These are phyloP conservation scores for Centaurea solstitialis DNA, from an alignment of 129 eudicot species.

Conservation along the genomic window DNA sequence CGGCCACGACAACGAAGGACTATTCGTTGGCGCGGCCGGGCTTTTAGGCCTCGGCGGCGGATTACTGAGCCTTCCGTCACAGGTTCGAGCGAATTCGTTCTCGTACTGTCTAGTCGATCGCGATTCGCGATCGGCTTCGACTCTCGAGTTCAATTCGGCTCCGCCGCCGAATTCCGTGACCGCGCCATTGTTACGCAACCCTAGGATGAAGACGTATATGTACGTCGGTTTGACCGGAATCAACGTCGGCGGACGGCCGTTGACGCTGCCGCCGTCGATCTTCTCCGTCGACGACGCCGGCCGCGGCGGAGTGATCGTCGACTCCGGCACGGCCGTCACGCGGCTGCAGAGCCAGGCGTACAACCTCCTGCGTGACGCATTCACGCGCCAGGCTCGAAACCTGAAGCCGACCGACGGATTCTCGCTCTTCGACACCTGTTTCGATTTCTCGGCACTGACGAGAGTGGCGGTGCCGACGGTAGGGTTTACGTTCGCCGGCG, in stretches of 20 bases:
- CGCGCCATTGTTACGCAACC: conserved; percentile 54
- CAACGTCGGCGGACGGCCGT: conserved; percentile 54
- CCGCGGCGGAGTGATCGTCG: conserved; percentile 72
- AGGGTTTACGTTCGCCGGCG: conserved; percentile 60
- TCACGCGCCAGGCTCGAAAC: conserved; percentile 24
- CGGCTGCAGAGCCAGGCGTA: conserved; percentile 67
- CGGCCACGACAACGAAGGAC: conserved; percentile 76
- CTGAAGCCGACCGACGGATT: conserved; percentile 40
- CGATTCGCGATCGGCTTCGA: conserved; percentile 56
- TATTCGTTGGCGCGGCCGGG: conserved; percentile 72
- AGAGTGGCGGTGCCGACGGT: conserved; percentile 68
- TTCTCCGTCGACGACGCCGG: conserved; percentile 54
- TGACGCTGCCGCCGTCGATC: conserved; percentile 39
- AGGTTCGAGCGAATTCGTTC: conserved; percentile 62
- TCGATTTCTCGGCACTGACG: conserved; percentile 48
- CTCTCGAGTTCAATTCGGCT: conserved; percentile 63
- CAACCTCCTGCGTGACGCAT: conserved; percentile 57
- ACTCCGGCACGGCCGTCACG: conserved; percentile 89
- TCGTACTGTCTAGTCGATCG: conserved; percentile 81
- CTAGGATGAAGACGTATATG: conserved; percentile 32
- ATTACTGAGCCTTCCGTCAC: conserved; percentile 56
- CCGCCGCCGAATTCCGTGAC: conserved; percentile 48
- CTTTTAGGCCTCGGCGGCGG: conserved; percentile 69
- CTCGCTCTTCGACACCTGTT: conserved; percentile 75
- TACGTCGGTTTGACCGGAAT: conserved; percentile 74